Evolutionary conservation across 495 filamentous ascomycete species (phyloP), one percentile per base, ranked within the genome.

Genomic region (Aspergillus panamensis): DNA sequence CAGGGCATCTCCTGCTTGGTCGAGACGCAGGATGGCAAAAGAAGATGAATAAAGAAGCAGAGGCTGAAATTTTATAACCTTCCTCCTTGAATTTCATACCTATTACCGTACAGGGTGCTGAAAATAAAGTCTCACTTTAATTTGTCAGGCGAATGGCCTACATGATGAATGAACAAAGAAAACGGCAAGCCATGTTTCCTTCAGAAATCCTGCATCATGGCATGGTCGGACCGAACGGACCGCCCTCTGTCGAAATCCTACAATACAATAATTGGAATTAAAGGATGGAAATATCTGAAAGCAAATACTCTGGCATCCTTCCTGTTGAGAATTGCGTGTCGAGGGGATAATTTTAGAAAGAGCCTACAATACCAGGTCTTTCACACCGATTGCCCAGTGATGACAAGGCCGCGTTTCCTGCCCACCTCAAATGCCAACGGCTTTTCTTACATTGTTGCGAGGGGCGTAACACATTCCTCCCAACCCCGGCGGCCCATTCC

Each of bases 401-500:
- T n/a, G n/a, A n/a, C n/a, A 2, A 25, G 25, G 25, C 51, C 39
- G 49, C 49, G 50, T 45, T 12, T n/a, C 53, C 48, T 45, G 40
- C 52, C 54, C 50, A 61, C 63, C 59, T 65, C 62, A 57, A 66
- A 70, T 65, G 32, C 58, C 63, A 54, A 21, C 43, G 48, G 32
- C 33, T 55, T 58, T 70, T 53, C 21, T 53, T 66, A 60, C 74
- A 77, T 75, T 66, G 62, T 64, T 69, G 48, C 51, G 57, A 62
- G 58, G 54, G 72, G 69, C 65, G 29, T 31, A 61, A 71, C 35
- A 61, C 72, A 75, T 77, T 73, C 74, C 66, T 56, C 59, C 63
- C 62, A 70, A 60, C 66, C 66, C 60, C 49, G 53, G 50, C 64
- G 71, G 68, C 59, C 63, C 66, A 71, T 68, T 70, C 72, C 67